These are phyloP conservation scores for Aspergillus nomiae DNA, from an alignment of 2,329 filamentous ascomycete genomes.

Conservation along the genomic window DNA sequence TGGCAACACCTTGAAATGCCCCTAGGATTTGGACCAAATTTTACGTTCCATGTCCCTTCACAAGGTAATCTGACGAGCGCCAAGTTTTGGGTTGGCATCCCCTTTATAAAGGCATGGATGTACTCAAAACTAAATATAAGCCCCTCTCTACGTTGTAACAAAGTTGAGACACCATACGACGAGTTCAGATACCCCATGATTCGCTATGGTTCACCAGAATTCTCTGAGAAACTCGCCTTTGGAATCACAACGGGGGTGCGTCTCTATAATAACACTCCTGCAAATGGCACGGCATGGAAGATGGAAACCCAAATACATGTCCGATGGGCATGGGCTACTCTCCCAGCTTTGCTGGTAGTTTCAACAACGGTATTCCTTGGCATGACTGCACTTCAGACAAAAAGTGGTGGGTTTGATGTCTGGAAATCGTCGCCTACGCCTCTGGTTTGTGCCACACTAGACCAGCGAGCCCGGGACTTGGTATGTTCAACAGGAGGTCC, in stretches of 20 bases:
- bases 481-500: not conserved
- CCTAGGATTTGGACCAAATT: not conserved
- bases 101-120: not conserved
- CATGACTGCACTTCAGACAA: not conserved
- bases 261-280: not conserved
- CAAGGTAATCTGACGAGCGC: not conserved
- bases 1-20: not conserved
- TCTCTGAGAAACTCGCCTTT: not conserved
- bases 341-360: not conserved
- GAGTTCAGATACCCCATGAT: not conserved
- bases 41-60: not conserved
- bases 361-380: not conserved
- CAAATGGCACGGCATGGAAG: not conserved
- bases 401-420: not conserved
- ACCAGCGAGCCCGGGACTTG: not conserved
- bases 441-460: not conserved
- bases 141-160: not conserved
- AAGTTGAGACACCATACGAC: not conserved
- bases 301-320: constrained; percentile 1
- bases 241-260: not conserved
- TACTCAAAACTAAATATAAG: not conserved
- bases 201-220: not conserved
- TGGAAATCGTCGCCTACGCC: not conserved
- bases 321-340: not conserved
- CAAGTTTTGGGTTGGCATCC: not conserved